phyloP scores from a whole-genome alignment of 768 basidiomycete species.

The Bullera alba region DNA sequence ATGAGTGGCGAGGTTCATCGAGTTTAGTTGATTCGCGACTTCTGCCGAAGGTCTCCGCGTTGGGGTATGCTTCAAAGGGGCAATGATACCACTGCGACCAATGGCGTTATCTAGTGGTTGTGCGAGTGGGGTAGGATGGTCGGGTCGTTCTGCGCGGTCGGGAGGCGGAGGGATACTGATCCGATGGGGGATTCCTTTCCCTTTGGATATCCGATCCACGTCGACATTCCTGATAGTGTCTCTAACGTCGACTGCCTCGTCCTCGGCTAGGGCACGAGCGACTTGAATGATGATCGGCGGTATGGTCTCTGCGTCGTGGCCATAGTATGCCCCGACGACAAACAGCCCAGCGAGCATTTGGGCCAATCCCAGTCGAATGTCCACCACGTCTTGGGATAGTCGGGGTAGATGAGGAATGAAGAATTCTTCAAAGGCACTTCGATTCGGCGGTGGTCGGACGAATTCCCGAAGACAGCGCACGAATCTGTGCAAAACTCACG shows the following conservation, averaged over 20 bases:
- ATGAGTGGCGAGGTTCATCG: background rate
- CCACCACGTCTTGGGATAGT: constrained; percentile 67
- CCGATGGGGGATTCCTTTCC: constrained; percentile 11
- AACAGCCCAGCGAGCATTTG: constrained; percentile 55
- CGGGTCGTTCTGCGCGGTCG: background rate
- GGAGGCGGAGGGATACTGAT: background rate
- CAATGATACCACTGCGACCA: background rate
- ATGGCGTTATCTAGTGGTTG: background rate
- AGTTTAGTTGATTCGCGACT: background rate
- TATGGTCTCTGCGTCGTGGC: constrained; percentile 6
- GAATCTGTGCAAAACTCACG: constrained; percentile 52
- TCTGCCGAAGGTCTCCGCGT: background rate
- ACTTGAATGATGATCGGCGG: constrained; percentile 21
- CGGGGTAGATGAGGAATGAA: constrained; percentile 55
- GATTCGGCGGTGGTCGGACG: constrained; percentile 48
- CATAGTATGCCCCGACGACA: constrained; percentile 17
- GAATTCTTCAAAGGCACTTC: constrained; percentile 49
- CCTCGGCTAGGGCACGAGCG: constrained; percentile 12
- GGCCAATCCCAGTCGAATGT: constrained; percentile 80
- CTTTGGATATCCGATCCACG: constrained; percentile 7
- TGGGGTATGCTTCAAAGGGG: background rate
- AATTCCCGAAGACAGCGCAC: constrained; percentile 67
- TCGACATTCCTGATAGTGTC: constrained; percentile 25
- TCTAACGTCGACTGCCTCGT: constrained; percentile 31
- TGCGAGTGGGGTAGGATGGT: background rate